Conservation (phyloP, 2,329 filamentous ascomycete species). For the Trichoderma brevicompactum region DNA sequence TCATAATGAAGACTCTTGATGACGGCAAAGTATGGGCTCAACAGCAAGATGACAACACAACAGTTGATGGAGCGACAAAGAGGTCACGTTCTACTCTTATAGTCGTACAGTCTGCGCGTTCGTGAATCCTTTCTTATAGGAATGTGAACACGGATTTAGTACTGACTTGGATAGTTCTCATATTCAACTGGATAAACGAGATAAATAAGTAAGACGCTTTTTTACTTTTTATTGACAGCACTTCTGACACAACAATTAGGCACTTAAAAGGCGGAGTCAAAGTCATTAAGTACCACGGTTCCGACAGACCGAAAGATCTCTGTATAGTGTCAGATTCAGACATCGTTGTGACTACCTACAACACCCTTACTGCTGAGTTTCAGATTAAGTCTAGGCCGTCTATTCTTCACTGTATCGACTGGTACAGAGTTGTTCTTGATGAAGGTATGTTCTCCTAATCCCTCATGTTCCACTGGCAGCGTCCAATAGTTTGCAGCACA, state of each 20-base stretch:
- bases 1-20: constrained; percentile 50
- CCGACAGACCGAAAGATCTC: constrained; percentile 35
- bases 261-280: constrained; percentile 41
- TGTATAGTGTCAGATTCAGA: constrained; percentile 41
- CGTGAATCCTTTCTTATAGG: constrained; percentile 29
- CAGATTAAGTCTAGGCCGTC: background rate
- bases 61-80: constrained; percentile 29
- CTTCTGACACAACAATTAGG: constrained; percentile 32
- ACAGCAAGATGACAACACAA: constrained; percentile 31
- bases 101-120: constrained; percentile 49
- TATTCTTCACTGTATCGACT: constrained; percentile 43
- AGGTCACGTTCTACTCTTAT: constrained; percentile 49
- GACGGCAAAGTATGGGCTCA: constrained; percentile 44
- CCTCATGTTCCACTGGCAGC: background rate
- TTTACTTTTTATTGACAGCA: background rate
- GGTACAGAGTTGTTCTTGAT: constrained; percentile 51
- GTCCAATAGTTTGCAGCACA: constrained; percentile 46
- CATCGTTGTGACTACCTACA: constrained; percentile 54
- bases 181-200: constrained; percentile 48
- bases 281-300: constrained; percentile 46
- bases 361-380: constrained; percentile 48
- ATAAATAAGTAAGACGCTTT: constrained; percentile 41
- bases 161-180: constrained; percentile 42
- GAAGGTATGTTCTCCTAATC: constrained; percentile 45
- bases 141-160: background rate